Evolutionary conservation across 129 eudicot genomes (phyloP), one percentile per base, ranked within the genome.

Genomic region (Erigeron canadensis): DNA sequence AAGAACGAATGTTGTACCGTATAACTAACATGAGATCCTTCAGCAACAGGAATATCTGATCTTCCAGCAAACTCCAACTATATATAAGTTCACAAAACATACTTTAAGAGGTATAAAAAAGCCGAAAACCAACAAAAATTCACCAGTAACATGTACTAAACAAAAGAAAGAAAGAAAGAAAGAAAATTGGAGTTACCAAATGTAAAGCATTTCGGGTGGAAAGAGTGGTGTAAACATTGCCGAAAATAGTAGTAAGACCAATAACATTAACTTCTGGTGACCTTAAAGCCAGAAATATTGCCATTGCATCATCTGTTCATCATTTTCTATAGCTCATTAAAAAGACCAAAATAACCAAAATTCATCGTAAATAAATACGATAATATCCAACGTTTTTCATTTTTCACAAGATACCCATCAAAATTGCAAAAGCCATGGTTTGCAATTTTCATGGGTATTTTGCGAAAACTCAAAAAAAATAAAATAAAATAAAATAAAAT

Each of bases 131-230:
- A 28, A 28, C 34, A 28, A 28, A 2, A 3, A 28, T 50, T 8
- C 17, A 41, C 41, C 37, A 22, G 7, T 40, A 12, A 69, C 63
- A 54, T 68, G 8, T 42, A 48, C 16, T 17, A 11, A 19, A 1
- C 22, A 10, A 7, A 19, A 51, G 54, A 19, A 18, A 65, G 23
- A 56, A 11, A 10, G 21, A 66, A 51, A 38, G 41, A 8, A 39
- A 18, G 48, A 6, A 51, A 63, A 64, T 22, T 6, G 69, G 8
- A 76, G 42, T 58, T 84, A 95, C 99, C 96, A 95, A 80, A 79
- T 95, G 99, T 80, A 95, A 78, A 70, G 99, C 96, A 67, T 95
- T 95, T 73, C 96, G 79, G 21, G 99, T 95, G 78, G 99, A 96
- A 63, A 95, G 91, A 59, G 95, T 80, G 45, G 99, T 95, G 85